phyloP scores from a whole-genome alignment of 1,284 basidiomycete genomes.

The Rhodotorula mucilaginosa region DNA sequence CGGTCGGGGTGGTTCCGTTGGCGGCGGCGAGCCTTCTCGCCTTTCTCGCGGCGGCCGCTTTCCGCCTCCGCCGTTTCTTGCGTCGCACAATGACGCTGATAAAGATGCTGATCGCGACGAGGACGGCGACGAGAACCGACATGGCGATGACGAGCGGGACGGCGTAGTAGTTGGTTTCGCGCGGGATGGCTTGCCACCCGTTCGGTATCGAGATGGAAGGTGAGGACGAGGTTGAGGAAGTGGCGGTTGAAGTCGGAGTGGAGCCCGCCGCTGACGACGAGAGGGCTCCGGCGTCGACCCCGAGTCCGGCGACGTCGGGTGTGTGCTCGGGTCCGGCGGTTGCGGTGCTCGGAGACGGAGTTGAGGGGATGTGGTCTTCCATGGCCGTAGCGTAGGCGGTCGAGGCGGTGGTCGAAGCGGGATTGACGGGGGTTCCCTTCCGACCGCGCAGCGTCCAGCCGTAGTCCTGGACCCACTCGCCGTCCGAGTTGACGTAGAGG shows the following conservation, averaged over 20 bases:
- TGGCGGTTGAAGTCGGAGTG: not conserved
- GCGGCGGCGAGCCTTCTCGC: slow-evolving; percentile 2
- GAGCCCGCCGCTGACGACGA: not conserved
- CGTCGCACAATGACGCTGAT: slow-evolving; percentile 27
- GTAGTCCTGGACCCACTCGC: slow-evolving; percentile 6
- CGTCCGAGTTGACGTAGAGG: slow-evolving; percentile 1
- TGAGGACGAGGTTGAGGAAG: not conserved
- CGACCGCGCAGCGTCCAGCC: slow-evolving; percentile 5
- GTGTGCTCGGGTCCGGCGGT: not conserved
- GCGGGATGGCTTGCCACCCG: slow-evolving; percentile 30
- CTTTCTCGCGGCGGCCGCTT: not conserved
- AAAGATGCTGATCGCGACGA: slow-evolving; percentile 28
- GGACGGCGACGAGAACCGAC: slow-evolving; percentile 34
- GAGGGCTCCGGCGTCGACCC: not conserved
- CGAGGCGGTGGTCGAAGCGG: not conserved
- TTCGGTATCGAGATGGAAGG: slow-evolving; percentile 21
- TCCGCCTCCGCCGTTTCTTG: slow-evolving; percentile 26
- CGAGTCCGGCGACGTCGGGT: not conserved
- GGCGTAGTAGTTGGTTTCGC: slow-evolving; percentile 38
- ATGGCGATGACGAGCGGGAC: slow-evolving; percentile 40
- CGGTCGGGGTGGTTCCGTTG: not conserved
- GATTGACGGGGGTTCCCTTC: not conserved
- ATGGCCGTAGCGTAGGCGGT: not conserved
- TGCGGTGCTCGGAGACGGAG: not conserved
- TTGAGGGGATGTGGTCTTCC: not conserved